These are phyloP conservation scores for Debaryomyces fabryi DNA, from an alignment of 1,139 yeast species.

Conservation along the genomic window DNA sequence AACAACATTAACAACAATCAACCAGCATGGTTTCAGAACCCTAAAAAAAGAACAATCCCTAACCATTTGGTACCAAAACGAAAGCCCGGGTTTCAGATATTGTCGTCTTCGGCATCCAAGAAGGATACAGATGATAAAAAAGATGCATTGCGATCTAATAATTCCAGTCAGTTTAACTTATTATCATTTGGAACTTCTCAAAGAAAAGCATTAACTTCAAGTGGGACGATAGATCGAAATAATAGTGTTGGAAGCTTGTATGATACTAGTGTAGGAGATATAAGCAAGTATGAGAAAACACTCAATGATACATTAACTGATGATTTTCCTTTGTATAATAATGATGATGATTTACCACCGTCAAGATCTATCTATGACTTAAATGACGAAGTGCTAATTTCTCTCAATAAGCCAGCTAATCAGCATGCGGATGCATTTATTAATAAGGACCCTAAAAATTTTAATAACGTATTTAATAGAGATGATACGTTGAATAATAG, in stretches of 20 bases:
- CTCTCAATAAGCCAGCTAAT: conserved; percentile 35
- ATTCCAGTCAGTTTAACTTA: conserved; percentile 36
- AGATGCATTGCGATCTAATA: conserved; percentile 17
- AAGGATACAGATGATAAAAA: conserved; percentile 19
- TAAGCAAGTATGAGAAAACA: conserved; percentile 35
- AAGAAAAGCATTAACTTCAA: conserved; percentile 22
- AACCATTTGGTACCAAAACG: conserved; percentile 51
- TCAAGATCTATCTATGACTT: conserved; percentile 60
- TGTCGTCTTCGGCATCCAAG: conserved; percentile 25
- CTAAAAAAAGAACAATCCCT: conserved; percentile 61
- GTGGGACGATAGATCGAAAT: conserved; percentile 22
- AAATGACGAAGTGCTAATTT: conserved; percentile 43
- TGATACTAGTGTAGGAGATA: conserved; percentile 30
- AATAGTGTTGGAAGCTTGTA: conserved; percentile 19
- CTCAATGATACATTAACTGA: conserved; percentile 29
- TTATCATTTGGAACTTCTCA: conserved; percentile 44
- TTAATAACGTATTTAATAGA: conserved; percentile 48
- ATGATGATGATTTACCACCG: conserved; percentile 59
- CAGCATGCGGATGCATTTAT: conserved; percentile 38
- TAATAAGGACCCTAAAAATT: conserved; percentile 50
- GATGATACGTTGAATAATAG: conserved; percentile 18
- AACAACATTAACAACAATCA: conserved; percentile 13
- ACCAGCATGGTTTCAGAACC: conserved; percentile 58
- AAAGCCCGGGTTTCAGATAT: conserved; percentile 46
- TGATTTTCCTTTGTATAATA: conserved; percentile 32